Evolutionary conservation across 225 moss, liverwort and hornwort species (phyloP).

Genomic region (Ulota crispa): DNA sequence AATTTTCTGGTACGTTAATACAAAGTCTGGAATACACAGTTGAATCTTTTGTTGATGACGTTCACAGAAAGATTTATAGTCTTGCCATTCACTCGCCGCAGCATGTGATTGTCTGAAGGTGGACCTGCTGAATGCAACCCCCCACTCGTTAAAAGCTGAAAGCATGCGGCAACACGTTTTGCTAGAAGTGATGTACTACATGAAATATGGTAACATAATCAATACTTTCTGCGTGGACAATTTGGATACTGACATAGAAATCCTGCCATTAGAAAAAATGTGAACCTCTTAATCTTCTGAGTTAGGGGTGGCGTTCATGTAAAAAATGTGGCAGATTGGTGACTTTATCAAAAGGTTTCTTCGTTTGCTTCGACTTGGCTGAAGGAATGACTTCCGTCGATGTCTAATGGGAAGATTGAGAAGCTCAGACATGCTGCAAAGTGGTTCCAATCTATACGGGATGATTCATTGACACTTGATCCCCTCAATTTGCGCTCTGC

Average conservation of each 20-base stretch:
- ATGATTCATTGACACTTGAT: background rate
- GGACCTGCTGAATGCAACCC: background rate
- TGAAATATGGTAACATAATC: background rate
- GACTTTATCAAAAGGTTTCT: background rate
- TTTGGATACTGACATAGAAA: background rate
- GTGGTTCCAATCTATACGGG: background rate
- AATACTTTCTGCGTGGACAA: background rate
- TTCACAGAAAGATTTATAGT: too few relatives aligned
- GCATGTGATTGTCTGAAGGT: too few relatives aligned
- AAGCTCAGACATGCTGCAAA: background rate
- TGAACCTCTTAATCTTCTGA: background rate
- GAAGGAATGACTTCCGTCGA: background rate
- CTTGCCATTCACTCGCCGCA: too few relatives aligned
- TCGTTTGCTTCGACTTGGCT: background rate
- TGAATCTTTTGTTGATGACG: rapidly evolving
- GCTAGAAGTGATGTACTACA: background rate
- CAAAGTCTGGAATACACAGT: too few relatives aligned
- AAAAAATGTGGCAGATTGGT: background rate
- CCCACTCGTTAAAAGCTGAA: background rate
- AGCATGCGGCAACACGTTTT: background rate
- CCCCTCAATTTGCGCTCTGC: background rate
- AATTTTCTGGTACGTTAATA: rapidly evolving
- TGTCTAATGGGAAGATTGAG: background rate
- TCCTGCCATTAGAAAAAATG: background rate
- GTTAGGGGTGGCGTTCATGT: background rate